phyloP scores from a whole-genome alignment of 2,329 filamentous ascomycete genomes.

The Amauroascus verrucosus region DNA sequence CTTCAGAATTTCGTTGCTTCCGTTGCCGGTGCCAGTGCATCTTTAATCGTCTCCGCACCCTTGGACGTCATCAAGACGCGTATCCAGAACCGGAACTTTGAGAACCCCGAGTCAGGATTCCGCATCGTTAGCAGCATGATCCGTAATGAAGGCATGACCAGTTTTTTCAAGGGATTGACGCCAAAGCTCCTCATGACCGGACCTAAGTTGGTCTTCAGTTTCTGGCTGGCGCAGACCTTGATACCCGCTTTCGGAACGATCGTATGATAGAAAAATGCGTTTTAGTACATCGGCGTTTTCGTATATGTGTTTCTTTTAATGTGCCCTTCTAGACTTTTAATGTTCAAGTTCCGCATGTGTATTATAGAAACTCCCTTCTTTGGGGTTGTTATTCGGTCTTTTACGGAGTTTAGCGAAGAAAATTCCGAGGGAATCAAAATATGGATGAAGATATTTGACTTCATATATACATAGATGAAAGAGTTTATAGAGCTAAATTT shows the following conservation, averaged over 20 bases:
- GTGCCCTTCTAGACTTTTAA: slow-evolving; percentile 5
- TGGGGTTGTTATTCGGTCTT: not conserved
- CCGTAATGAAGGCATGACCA: slow-evolving; percentile 70
- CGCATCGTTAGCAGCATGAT: slow-evolving; percentile 87
- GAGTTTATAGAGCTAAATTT: too few species aligned
- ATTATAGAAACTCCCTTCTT: slow-evolving; percentile 10
- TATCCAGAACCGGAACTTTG: slow-evolving; percentile 97
- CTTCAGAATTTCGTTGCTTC: slow-evolving; percentile 95
- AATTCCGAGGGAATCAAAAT: not conserved
- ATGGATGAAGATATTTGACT: not conserved
- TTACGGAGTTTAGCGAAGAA: slow-evolving; percentile 5
- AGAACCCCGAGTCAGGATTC: slow-evolving; percentile 91
- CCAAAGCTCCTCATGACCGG: slow-evolving; percentile 99
- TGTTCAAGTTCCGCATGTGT: slow-evolving; percentile 4
- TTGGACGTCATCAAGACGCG: slow-evolving; percentile 97
- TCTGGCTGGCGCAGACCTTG: slow-evolving; percentile 97
- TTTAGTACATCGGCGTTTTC: not conserved
- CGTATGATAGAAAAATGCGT: slow-evolving; percentile 34
- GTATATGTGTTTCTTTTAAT: not conserved
- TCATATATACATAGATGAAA: too few species aligned
- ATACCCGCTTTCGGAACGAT: slow-evolving; percentile 81
- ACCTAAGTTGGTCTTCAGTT: slow-evolving; percentile 97
- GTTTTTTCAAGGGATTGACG: slow-evolving; percentile 96
- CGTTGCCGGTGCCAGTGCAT: slow-evolving; percentile 86
- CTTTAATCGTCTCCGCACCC: slow-evolving; percentile 90